Conservation (phyloP, 495 filamentous ascomycete genomes). For the Tuber indicum region DNA sequence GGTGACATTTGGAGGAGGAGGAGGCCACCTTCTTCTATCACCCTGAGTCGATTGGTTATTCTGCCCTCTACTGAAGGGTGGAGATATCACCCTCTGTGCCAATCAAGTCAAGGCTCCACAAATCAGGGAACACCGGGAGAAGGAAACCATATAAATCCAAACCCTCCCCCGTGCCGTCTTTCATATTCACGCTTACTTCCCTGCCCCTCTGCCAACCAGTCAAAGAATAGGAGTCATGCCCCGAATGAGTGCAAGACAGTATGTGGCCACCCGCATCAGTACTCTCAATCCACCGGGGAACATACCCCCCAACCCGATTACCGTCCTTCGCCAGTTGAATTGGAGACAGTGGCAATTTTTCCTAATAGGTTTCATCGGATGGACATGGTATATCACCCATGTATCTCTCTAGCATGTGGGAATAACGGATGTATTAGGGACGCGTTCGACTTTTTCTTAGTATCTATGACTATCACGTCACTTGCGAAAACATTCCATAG, state of each 20-base stretch:
- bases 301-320: conserved; percentile 72
- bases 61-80: not conserved
- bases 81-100: not conserved
- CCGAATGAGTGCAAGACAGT: conserved; percentile 54
- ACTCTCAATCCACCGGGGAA: conserved; percentile 62
- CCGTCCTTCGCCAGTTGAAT: conserved; percentile 61
- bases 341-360: conserved; percentile 82
- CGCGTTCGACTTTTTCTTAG: conserved; percentile 61
- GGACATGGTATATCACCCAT: conserved; percentile 48
- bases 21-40: not conserved
- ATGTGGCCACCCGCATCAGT: conserved; percentile 64
- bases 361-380: conserved; percentile 61
- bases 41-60: not conserved
- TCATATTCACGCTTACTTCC: not conserved
- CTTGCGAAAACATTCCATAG: conserved; percentile 59
- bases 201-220: not conserved
- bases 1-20: not conserved
- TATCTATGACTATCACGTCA: conserved; percentile 63
- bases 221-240: conserved; percentile 12
- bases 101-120: not conserved
- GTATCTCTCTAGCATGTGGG: not conserved
- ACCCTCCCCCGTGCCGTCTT: not conserved
- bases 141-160: not conserved
- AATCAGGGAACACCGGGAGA: not conserved
- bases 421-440: conserved; percentile 26